Percentiles rank a stretch among this genome's conserved stretches.
Conservation (phyloP, 2,329 filamentous ascomycete genomes). For the Hypoxylon sp. region DNA sequence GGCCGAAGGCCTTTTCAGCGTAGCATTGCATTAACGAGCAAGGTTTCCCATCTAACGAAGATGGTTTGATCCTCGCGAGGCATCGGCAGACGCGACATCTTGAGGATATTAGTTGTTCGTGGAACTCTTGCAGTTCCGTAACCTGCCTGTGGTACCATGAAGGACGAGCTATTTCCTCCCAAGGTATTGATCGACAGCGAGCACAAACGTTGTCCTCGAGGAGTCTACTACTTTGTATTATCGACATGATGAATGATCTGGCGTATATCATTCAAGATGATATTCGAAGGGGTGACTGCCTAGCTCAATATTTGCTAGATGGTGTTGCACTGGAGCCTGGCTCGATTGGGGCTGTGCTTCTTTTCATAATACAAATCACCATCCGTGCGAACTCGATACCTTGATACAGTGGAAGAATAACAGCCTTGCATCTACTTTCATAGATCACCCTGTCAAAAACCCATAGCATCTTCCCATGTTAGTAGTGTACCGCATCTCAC, state of each 20-base stretch:
- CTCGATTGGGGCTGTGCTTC: no score
- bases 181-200: not conserved
- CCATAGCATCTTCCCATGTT: not conserved
- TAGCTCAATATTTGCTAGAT: no score
- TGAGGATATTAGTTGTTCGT: not conserved
- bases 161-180: not conserved
- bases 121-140: not conserved
- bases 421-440: no score
- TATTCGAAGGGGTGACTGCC: no score
- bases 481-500: not conserved
- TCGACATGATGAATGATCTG: not conserved
- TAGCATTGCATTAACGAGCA: not conserved
- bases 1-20: not conserved
- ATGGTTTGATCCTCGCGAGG: not conserved
- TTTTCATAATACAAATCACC: no score
- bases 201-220: not conserved
- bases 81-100: not conserved
- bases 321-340: no score
- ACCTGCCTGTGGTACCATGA: not conserved
- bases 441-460: no score
- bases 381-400: no score
- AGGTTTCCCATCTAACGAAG: not conserved
- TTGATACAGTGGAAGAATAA: no score
- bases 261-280: not conserved
- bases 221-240: not conserved